Percentiles rank a stretch among this genome's conserved stretches.
phyloP scores from a whole-genome alignment of 2,329 filamentous ascomycete species.

The Paradendryphiella salina region DNA sequence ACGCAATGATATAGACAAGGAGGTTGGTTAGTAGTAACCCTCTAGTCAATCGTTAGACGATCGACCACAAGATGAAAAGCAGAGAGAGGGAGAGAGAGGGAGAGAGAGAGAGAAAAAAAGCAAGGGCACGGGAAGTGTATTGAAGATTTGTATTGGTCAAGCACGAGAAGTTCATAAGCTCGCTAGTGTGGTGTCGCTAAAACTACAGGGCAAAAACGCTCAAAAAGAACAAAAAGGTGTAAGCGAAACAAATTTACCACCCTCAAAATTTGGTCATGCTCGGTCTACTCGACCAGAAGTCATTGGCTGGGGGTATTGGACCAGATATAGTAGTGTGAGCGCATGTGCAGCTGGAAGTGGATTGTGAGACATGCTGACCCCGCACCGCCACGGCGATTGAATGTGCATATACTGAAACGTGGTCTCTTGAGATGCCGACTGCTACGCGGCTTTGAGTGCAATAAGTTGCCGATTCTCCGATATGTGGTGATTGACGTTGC shows the following conservation, averaged over 20 bases:
- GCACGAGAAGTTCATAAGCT: not conserved
- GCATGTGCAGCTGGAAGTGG: slow-evolving; percentile 2
- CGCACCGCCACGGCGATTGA: slow-evolving; percentile 3
- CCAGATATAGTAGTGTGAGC: not conserved
- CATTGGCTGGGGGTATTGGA: not conserved
- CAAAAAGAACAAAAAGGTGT: not conserved
- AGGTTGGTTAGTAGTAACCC: too few species aligned
- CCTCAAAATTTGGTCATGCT: not conserved
- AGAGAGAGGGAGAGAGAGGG: too few species aligned
- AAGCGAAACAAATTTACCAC: not conserved
- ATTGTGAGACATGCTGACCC: slow-evolving; percentile 7
- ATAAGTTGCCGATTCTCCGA: not conserved
- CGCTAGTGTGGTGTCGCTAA: slow-evolving; percentile 3
- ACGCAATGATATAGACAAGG: too few species aligned
- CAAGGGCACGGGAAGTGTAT: not conserved
- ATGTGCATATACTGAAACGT: slow-evolving; percentile 8
- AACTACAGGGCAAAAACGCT: not conserved
- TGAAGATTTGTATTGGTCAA: not conserved
- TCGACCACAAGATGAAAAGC: too few species aligned
- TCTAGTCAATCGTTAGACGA: too few species aligned
- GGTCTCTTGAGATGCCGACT: slow-evolving; percentile 1
- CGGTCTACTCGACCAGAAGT: not conserved
- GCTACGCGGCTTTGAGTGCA: not conserved
- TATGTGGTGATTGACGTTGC: not conserved
- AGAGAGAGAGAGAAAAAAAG: not conserved